Evolutionary conservation across 2,329 filamentous ascomycete species (phyloP).

Genomic region (Cladosporium austrohemisphaericum): DNA sequence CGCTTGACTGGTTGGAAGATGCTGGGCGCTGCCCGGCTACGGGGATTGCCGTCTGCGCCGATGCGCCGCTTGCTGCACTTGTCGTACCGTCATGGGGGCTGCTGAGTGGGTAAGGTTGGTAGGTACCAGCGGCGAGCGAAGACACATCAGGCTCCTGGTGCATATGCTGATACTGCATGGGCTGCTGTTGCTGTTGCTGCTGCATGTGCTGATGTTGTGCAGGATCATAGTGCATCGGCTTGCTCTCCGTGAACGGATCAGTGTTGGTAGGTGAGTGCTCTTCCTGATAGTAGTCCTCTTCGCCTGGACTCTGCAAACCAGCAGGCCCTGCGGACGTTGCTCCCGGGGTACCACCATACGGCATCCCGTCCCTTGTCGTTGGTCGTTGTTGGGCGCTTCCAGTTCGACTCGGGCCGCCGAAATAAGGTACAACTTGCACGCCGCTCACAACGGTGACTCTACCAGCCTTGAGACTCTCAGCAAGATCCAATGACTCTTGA

Average conservation of each 20-base stretch:
- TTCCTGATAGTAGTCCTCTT: constrained; percentile 47
- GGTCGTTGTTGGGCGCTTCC: constrained; percentile 42
- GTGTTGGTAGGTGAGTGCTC: constrained; percentile 55
- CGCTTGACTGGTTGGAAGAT: constrained; percentile 14
- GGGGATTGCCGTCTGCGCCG: constrained; percentile 26
- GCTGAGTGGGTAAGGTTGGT: constrained; percentile 24
- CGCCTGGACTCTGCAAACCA: constrained; percentile 28
- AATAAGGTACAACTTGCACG: constrained; percentile 79
- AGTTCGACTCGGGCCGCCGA: constrained; percentile 27
- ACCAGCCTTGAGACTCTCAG: constrained; percentile 78
- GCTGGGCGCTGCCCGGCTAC: constrained; percentile 12
- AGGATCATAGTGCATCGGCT: constrained; percentile 2
- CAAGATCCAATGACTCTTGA: constrained; percentile 86
- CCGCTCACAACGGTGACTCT: constrained; percentile 86
- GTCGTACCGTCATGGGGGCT: constrained; percentile 16
- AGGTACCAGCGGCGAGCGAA: constrained; percentile 30
- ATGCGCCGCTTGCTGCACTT: constrained; percentile 16
- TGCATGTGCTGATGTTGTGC: constrained; percentile 6
- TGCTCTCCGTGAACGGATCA: constrained; percentile 58
- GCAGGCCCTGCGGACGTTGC: constrained; percentile 22
- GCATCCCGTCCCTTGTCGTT: constrained; percentile 34
- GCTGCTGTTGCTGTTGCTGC: constrained; percentile 23
- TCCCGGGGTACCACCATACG: constrained; percentile 27
- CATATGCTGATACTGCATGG: constrained; percentile 18
- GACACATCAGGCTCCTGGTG: constrained; percentile 38